A percentile compares a stretch with the other conserved stretches of the same genome.
Evolutionary conservation across 495 filamentous ascomycete species (phyloP).

Genomic region (Diplogelasinospora grovesii): DNA sequence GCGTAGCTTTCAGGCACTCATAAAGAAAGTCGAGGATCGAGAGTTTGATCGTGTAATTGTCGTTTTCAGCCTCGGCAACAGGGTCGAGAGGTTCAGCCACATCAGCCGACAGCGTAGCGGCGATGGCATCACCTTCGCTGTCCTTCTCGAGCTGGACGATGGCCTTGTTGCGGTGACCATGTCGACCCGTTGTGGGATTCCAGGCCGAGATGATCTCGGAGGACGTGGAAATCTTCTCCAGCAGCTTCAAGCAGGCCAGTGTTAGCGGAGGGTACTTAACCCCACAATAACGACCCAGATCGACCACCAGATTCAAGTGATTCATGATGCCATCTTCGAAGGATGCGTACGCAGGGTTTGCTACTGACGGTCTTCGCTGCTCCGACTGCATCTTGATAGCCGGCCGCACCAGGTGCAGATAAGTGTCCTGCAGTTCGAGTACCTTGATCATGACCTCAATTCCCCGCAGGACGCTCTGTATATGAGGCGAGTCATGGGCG

Average conservation of each 20-base stretch:
- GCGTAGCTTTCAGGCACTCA: conserved; percentile 62
- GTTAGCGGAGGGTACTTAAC: conserved; percentile 70
- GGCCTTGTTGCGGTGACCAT: conserved; percentile 65
- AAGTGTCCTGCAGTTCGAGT: conserved; percentile 83
- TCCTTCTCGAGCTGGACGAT: conserved; percentile 70
- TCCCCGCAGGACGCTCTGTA: conserved; percentile 63
- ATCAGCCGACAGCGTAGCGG: conserved; percentile 57
- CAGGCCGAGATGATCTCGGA: conserved; percentile 59
- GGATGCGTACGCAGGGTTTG: conserved; percentile 67
- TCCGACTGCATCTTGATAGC: conserved; percentile 47
- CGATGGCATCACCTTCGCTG: conserved; percentile 61
- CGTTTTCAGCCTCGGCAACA: conserved; percentile 52
- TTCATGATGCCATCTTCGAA: conserved; percentile 90
- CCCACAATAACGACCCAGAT: conserved; percentile 76
- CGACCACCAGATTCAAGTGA: conserved; percentile 65
- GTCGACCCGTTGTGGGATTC: conserved; percentile 39
- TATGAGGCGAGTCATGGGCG: conserved; percentile 62
- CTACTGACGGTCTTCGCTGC: conserved; percentile 39
- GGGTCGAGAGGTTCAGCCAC: conserved; percentile 59
- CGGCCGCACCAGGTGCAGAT: conserved; percentile 77
- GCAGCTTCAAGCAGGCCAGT: conserved; percentile 65
- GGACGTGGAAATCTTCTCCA: conserved; percentile 81
- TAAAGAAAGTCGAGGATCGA: conserved; percentile 77
- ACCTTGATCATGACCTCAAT: conserved; percentile 76
- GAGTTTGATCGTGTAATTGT: conserved; percentile 68